Base-by-base conservation (phyloP, 805 yeast species). In the Starmerella ratchasimensis region DNA sequence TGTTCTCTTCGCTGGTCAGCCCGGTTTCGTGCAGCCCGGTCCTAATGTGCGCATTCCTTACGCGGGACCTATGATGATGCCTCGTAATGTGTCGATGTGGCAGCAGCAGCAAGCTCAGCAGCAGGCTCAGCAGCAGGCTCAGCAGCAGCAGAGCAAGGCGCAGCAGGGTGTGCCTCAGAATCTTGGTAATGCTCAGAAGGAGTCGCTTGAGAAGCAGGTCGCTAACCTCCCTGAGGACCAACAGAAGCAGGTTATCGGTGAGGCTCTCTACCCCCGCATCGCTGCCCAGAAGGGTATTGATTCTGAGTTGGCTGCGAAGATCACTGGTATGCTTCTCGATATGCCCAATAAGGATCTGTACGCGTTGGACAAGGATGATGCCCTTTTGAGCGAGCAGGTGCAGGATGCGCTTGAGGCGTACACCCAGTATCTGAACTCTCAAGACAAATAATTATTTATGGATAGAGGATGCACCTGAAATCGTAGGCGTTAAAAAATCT, bases 301-400 rank as follows among this genome's bases (percentile, higher is more conserved):
- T 58, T 80, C 79, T 42, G 94, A 84, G 65, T 83, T 94, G 57
- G 96, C 96, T 51, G 94, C 95, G 68, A 88, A 86, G 71, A 82
- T 90, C 61, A 90, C 98, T 50, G 96, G 97, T 69, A 90, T 90
- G 97, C 75, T 90, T 69, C 74, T 90, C 59, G 95, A 86, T 60
- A 76, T 88, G 75, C 93, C 84, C 59, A 81, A 80, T 65, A 74
- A 74, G 56, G 95, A 88, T 67, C 80, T 90, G 54, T 66, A 86
- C 57, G 79, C 80, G 45, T 71, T 88, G 61, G 74, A 83, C 62
- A 93, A 82, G 58, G 90, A 86, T 61, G 94, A 83, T 49, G 84
- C 75, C 54, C 72, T 79, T 52, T 81, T 90, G 69, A 76, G 77
- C 68, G 74, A 76, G 62, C 94, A 84, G 63, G 83, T 88, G 59